Evolutionary conservation across 768 basidiomycete genomes (phyloP).

Genomic region (Boletellus ananas): DNA sequence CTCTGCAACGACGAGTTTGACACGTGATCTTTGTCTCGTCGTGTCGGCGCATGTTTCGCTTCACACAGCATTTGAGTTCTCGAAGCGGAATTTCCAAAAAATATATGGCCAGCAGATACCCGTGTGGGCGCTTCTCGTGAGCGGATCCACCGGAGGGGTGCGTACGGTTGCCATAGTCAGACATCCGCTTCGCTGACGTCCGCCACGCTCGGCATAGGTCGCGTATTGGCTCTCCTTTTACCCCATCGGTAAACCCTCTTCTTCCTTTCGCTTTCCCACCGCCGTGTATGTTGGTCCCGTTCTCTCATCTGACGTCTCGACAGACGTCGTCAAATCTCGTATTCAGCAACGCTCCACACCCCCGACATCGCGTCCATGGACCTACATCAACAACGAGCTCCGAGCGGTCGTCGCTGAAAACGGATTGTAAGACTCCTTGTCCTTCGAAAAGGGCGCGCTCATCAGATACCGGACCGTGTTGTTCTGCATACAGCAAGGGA

Average conservation of each 20-base stretch:
- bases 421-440: slow-evolving; percentile 52
- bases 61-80: slow-evolving; percentile 74
- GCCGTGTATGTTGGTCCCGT: background rate
- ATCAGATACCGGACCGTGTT: background rate
- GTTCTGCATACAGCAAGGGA: slow-evolving; percentile 38
- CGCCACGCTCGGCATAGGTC: slow-evolving; percentile 4
- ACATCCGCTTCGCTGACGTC: background rate
- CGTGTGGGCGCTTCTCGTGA: slow-evolving; percentile 79
- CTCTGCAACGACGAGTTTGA: too few relatives aligned
- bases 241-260: slow-evolving; percentile 59
- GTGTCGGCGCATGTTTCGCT: background rate
- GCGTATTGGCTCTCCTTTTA: slow-evolving; percentile 88
- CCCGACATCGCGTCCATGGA: slow-evolving; percentile 66
- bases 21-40: too few relatives aligned
- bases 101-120: slow-evolving; percentile 67
- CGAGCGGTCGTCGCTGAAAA: slow-evolving; percentile 62
- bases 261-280: background rate
- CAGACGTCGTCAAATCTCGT: slow-evolving; percentile 90
- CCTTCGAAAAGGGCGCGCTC: background rate
- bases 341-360: slow-evolving; percentile 77
- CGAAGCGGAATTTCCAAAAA: slow-evolving; percentile 70
- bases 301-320: background rate
- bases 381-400: slow-evolving; percentile 75
- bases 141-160: slow-evolving; percentile 81
- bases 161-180: slow-evolving; percentile 22